Conservation (phyloP, 1,284 basidiomycete genomes). For the Salmacisia buchloeana region DNA sequence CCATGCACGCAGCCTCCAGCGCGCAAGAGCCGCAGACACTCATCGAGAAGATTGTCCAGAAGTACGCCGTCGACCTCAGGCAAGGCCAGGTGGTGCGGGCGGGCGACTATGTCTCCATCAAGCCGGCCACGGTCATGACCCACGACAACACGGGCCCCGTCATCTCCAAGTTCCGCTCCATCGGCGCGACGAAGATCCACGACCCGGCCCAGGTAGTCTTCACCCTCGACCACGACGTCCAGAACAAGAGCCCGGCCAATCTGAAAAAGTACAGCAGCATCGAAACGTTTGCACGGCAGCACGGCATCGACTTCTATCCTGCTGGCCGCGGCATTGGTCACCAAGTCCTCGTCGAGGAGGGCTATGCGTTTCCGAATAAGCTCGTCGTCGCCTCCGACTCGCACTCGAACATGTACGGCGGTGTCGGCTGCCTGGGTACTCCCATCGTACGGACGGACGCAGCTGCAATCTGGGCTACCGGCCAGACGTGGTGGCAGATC, state of each 20-base stretch:
- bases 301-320: slow-evolving; percentile 90
- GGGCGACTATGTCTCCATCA: slow-evolving; percentile 99
- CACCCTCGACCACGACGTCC: slow-evolving; percentile 96
- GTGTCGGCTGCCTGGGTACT: slow-evolving; percentile 92
- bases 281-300: slow-evolving; percentile 79
- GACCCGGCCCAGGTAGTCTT: slow-evolving; percentile 84
- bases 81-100: slow-evolving; percentile 63
- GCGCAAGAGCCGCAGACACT: slow-evolving; percentile 63
- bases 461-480: slow-evolving; percentile 95
- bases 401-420: slow-evolving; percentile 98
- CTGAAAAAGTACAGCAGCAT: slow-evolving; percentile 87
- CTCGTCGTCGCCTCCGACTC: slow-evolving; percentile 75
- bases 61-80: slow-evolving; percentile 84
- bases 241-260: slow-evolving; percentile 92
- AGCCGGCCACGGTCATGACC: slow-evolving; percentile 77
- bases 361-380: slow-evolving; percentile 49
- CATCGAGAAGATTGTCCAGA: slow-evolving; percentile 97
- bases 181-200: slow-evolving; percentile 79
- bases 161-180: slow-evolving; percentile 83
- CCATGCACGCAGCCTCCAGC: slow-evolving; percentile 6
- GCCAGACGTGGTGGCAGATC: slow-evolving; percentile 99
- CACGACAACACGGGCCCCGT: slow-evolving; percentile 91
- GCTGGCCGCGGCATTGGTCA: slow-evolving; percentile 91
- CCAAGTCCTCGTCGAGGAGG: slow-evolving; percentile 48
- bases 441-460: slow-evolving; percentile 76